Evolutionary conservation across 495 filamentous ascomycete species (phyloP).

Genomic region (Penicillium salamii): DNA sequence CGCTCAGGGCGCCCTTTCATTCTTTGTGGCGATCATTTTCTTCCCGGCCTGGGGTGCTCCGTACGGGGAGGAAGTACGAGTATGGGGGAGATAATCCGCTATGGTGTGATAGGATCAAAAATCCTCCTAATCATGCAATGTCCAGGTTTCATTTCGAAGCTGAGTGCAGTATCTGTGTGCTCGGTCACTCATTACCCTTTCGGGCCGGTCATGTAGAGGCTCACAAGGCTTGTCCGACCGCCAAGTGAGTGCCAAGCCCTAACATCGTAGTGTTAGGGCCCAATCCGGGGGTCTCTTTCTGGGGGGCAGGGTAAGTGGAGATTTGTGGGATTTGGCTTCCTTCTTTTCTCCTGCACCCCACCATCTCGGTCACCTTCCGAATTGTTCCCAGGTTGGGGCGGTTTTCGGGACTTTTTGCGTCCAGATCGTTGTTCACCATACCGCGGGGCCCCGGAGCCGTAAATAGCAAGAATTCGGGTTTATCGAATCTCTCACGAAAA

Average conservation of each 20-base stretch:
- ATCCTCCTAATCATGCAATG: no score
- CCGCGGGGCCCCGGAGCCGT: background rate
- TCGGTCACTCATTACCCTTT: background rate
- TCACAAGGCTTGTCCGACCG: background rate
- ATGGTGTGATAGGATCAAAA: no score
- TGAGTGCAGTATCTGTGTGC: background rate
- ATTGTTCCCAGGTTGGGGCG: background rate
- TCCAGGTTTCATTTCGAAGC: background rate
- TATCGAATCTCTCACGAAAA: background rate
- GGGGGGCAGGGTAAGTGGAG: background rate
- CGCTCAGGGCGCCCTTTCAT: background rate
- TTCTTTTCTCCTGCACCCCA: background rate
- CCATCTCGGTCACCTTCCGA: slow-evolving; percentile 1
- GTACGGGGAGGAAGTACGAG: no score
- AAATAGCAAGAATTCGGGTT: background rate
- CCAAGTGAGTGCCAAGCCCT: slow-evolving; percentile 1
- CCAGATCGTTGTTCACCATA: no score
- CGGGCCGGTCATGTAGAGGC: background rate
- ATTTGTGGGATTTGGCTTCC: background rate
- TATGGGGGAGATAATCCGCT: no score
- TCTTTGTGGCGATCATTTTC: no score
- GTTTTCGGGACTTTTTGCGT: background rate
- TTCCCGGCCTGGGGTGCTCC: no score
- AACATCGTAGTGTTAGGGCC: background rate
- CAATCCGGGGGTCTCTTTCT: background rate